Conservation (phyloP, 2,329 filamentous ascomycete genomes). For the Diplocarpon mali region DNA sequence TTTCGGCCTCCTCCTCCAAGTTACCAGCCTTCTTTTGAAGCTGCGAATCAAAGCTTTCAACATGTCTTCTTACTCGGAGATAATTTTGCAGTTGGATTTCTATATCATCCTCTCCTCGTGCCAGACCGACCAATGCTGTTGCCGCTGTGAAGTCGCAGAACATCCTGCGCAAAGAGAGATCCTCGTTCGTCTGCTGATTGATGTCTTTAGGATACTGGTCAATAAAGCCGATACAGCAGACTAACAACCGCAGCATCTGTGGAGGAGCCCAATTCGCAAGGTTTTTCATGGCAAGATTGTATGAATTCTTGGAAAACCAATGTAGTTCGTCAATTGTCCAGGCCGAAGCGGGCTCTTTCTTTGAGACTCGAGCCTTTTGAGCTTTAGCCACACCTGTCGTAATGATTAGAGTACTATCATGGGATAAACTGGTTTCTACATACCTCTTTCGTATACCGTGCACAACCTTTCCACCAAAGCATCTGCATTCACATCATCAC, state of each 20-base stretch:
- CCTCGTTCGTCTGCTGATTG: constrained; percentile 30
- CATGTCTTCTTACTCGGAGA: constrained; percentile 46
- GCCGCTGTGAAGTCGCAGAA: constrained; percentile 61
- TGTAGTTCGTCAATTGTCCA: constrained; percentile 60
- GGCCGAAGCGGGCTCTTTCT: constrained; percentile 20
- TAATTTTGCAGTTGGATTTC: constrained; percentile 50
- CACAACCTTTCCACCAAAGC: constrained; percentile 39
- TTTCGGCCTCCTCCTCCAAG: constrained; percentile 33
- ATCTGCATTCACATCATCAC: background rate
- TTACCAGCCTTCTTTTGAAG: constrained; percentile 32
- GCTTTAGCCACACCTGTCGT: constrained; percentile 26
- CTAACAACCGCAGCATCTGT: constrained; percentile 45
- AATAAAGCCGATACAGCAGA: constrained; percentile 41
- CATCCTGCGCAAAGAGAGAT: constrained; percentile 48
- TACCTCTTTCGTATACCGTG: constrained; percentile 40
- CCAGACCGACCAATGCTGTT: constrained; percentile 39
- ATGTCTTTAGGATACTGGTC: constrained; percentile 39
- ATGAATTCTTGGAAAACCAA: constrained; percentile 76
- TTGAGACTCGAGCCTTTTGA: constrained; percentile 31
- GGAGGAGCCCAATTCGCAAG: constrained; percentile 42
- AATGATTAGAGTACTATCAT: background rate
- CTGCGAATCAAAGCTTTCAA: constrained; percentile 43
- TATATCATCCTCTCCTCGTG: constrained; percentile 38
- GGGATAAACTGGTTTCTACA: constrained; percentile 1
- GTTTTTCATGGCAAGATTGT: constrained; percentile 62